A percentile compares a stretch with the other conserved stretches of the same genome.
phyloP scores from a whole-genome alignment of 2,329 filamentous ascomycete genomes.

The Diaporthe citri region DNA sequence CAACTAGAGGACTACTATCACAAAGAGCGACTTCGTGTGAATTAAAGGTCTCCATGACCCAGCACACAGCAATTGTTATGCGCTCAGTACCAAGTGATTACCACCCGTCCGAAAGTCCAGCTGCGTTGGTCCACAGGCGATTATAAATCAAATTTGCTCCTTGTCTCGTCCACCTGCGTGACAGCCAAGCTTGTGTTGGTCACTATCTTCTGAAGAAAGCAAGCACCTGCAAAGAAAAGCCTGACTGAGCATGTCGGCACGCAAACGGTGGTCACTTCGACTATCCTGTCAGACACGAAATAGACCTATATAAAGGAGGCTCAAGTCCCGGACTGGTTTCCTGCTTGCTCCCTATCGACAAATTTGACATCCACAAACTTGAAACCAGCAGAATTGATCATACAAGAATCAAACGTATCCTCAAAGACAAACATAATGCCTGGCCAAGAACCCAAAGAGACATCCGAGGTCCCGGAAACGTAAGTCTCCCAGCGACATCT shows the following conservation, averaged over 20 bases:
- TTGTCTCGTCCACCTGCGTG: not conserved
- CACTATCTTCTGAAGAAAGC: not conserved
- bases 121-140: not conserved
- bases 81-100: not conserved
- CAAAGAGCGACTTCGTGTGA: not conserved
- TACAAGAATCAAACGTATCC: no score
- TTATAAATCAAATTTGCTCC: not conserved
- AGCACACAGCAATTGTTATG: accelerated
- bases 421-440: not conserved
- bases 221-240: not conserved
- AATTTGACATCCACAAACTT: not conserved
- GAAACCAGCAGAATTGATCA: not conserved
- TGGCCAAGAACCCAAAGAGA: not conserved
- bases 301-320: not conserved
- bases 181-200: not conserved
- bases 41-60: not conserved
- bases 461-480: not conserved
- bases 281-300: not conserved
- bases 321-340: not conserved
- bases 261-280: not conserved
- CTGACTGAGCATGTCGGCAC: not conserved
- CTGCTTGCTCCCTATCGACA: accelerated
- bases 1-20: not conserved
- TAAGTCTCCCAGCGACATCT: not conserved
- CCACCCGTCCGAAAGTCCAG: not conserved